Evolutionary conservation across 2,329 filamentous ascomycete species (phyloP).

Genomic region (Cytospora paraplurivora): DNA sequence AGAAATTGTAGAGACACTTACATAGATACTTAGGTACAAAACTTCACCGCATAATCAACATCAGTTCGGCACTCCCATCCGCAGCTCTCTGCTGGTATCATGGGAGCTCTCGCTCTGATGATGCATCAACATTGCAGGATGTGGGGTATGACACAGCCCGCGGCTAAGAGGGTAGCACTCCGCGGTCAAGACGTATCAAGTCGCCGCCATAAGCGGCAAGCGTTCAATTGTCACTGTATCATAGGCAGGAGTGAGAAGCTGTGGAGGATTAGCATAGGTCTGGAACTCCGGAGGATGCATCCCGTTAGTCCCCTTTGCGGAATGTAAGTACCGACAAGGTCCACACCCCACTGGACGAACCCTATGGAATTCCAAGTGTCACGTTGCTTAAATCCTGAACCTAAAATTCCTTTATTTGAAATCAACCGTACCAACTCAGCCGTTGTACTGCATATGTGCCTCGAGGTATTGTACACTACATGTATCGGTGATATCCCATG

Average conservation of each 20-base stretch:
- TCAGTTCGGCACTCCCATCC: too few relatives aligned
- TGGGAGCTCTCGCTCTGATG: neutral
- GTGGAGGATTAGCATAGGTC: neutral
- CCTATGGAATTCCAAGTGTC: neutral
- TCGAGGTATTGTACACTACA: too few relatives aligned
- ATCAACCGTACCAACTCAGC: too few relatives aligned
- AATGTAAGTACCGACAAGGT: neutral
- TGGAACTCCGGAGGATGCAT: neutral
- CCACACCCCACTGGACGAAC: neutral
- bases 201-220: neutral
- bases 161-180: neutral
- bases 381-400: neutral
- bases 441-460: too few relatives aligned
- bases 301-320: neutral
- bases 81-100: too few relatives aligned
- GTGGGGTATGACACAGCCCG: neutral
- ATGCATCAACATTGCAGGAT: neutral
- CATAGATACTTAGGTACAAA: too few relatives aligned
- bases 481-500: too few relatives aligned
- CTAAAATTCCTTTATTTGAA: neutral
- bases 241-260: neutral
- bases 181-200: neutral
- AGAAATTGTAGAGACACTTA: too few relatives aligned
- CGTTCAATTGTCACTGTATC: neutral
- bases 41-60: too few relatives aligned